Base-by-base conservation (phyloP, 2,329 filamentous ascomycete genomes). In the Diaporthe nobilis region DNA sequence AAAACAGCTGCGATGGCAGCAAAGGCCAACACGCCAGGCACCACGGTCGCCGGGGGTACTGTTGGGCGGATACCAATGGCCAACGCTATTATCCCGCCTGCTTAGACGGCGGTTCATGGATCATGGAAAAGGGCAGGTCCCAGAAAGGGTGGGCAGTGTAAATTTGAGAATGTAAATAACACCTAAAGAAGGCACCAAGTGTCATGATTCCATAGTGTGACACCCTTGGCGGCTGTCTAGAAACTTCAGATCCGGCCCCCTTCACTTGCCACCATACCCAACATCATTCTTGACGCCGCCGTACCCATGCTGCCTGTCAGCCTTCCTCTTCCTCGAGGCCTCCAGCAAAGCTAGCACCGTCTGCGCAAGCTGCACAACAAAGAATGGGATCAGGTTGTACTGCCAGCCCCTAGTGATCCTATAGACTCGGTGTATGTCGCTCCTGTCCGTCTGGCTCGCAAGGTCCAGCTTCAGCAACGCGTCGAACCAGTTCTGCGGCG, bases 401-500 rank as follows among this genome's bases (percentile, higher is more conserved):
- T 76, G 55, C 76, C 76, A 77, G 10, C 76, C 76, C 39, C 67
- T 65, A 7, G 71, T 37, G n/a, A 77, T 60, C 37, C 47, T 73
- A 9, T 68, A 57, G 15, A 73, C 13, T 7, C 44, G 44, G 15
- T 49, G n/a, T 9, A 77, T 58, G 10, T 67, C 74, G 10, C 51
- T 39, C 25, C 71, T 60, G 28, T 76, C 67, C 2, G 60, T 58
- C 13, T 44, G 42, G 15, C 51, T 75, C 9, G 78, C 77, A 7
- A 85, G 71, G 55, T 83, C 78, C 28, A 85, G 79, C 49, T 78
- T 74, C 60, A 84, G 78, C 42, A 86, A 78, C 8, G 83, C 83
- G 5, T 78, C 74, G 74, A 84, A 84, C 85, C 85, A 86, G 76
- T 80, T 83, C 77, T 85, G 83, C 25, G 85, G 85, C 25, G 85